These are phyloP conservation scores for Neonothopanus nambi DNA, from an alignment of 1,284 basidiomycete species.

Conservation along the genomic window DNA sequence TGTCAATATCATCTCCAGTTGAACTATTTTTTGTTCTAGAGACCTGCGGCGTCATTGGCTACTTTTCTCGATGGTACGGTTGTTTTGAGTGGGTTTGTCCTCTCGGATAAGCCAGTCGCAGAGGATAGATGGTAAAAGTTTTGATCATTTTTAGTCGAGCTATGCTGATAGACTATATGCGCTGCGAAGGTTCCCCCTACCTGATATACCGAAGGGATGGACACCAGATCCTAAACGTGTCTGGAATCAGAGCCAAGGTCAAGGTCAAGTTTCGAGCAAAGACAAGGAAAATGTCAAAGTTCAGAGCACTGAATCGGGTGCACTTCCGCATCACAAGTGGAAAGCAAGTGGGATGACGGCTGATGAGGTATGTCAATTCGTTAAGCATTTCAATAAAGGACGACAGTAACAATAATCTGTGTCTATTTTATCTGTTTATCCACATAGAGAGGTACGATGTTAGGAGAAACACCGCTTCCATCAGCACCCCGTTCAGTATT, in stretches of 20 bases:
- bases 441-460: conserved; percentile 70
- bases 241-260: conserved; percentile 59
- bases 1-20: conserved; percentile 29
- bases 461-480: conserved; percentile 81
- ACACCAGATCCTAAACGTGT: conserved; percentile 78
- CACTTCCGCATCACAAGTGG: conserved; percentile 45
- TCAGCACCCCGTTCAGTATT: conserved; percentile 81
- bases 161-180: conserved; percentile 12
- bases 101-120: conserved; percentile 67
- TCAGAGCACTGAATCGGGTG: conserved; percentile 28
- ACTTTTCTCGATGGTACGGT: conserved; percentile 74
- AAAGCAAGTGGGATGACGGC: conserved; percentile 57
- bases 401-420: not conserved
- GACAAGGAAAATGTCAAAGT: conserved; percentile 45
- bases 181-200: conserved; percentile 71
- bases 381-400: not conserved
- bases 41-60: conserved; percentile 26
- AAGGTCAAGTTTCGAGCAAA: not conserved
- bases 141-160: conserved; percentile 8
- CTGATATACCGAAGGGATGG: conserved; percentile 84
- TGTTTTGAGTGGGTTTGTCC: conserved; percentile 74
- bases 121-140: conserved; percentile 73
- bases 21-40: conserved; percentile 28
- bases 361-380: conserved; percentile 52
- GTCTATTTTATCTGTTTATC: conserved; percentile 2